Percentiles rank a stretch among this genome's conserved stretches.
These are phyloP conservation scores for Tardiomyces blankii DNA, from an alignment of 1,139 yeast genomes.

Conservation along the genomic window DNA sequence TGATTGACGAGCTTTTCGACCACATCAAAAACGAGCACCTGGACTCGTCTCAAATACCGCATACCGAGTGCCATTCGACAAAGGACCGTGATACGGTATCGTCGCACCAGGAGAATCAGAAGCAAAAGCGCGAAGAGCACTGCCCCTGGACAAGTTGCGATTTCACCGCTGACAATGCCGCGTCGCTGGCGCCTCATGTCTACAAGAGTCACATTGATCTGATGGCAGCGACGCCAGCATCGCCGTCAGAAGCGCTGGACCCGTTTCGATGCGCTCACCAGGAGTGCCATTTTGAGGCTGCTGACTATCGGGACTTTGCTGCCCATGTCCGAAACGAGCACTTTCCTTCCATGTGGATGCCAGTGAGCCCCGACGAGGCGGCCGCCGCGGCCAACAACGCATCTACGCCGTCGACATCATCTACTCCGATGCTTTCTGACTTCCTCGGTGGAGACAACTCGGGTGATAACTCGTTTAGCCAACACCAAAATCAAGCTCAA, in stretches of 20 bases:
- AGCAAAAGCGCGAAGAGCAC: conserved; percentile 1
- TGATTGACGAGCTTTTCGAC: conserved; percentile 23
- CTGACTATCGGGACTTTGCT: too few species aligned
- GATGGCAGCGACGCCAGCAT: too few species aligned
- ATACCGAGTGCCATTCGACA: conserved; percentile 7
- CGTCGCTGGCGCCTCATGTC: conserved; percentile 3
- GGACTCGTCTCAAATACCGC: conserved; percentile 18
- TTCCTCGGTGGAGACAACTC: background rate
- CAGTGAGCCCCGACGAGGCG: too few species aligned
- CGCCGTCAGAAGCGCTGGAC: too few species aligned
- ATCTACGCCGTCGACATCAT: too few species aligned
- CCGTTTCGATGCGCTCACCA: too few species aligned
- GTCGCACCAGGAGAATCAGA: background rate
- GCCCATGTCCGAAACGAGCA: too few species aligned
- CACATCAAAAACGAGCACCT: conserved; percentile 26
- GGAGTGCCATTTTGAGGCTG: too few species aligned
- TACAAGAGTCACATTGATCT: conserved; percentile 1
- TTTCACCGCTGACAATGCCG: conserved; percentile 5
- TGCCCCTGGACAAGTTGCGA: conserved; percentile 2
- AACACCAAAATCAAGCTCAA: background rate
- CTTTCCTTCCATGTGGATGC: too few species aligned
- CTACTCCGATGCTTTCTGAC: too few species aligned
- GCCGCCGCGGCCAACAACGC: too few species aligned
- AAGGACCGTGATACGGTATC: conserved; percentile 1
- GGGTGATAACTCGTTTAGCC: too few species aligned